Percentiles rank a stretch among this genome's conserved stretches.
Conservation (phyloP, 805 yeast species). For the Tetrapisispora iriomotensis region DNA sequence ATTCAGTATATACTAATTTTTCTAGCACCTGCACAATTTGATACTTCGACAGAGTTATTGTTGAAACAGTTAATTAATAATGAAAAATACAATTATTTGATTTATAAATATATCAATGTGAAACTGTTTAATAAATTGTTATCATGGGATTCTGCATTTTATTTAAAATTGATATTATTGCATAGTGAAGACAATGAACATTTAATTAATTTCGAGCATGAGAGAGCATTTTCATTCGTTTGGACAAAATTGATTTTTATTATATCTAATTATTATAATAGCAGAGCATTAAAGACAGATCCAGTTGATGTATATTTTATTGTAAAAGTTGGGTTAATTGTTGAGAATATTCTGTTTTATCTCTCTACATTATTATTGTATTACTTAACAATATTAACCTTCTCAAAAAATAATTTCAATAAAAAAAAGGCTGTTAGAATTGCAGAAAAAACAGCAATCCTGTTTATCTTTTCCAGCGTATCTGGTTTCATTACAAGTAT, state of each 20-base stretch:
- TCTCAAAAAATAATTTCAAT: conserved; percentile 12
- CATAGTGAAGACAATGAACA: conserved; percentile 34
- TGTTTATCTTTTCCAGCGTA: conserved; percentile 61
- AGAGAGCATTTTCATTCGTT: conserved; percentile 74
- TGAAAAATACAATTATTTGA: neutral
- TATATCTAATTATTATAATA: too few species aligned
- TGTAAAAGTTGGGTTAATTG: conserved; percentile 37
- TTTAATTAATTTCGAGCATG: conserved; percentile 63
- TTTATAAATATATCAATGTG: conserved; percentile 12
- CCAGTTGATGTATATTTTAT: conserved; percentile 34
- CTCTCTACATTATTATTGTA: conserved; percentile 41
- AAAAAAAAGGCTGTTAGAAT: conserved; percentile 7
- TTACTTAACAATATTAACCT: conserved; percentile 35
- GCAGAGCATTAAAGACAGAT: too few species aligned
- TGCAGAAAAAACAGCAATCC: conserved; percentile 32
- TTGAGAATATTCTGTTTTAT: conserved; percentile 47
- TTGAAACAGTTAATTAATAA: conserved; percentile 7
- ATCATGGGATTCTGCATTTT: conserved; percentile 84
- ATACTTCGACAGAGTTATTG: conserved; percentile 24
- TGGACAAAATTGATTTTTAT: conserved; percentile 54
- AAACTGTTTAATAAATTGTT: conserved; percentile 43
- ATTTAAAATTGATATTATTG: conserved; percentile 35
- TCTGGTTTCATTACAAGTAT: conserved; percentile 68
- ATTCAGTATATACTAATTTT: conserved; percentile 20
- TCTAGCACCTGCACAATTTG: conserved; percentile 22